phyloP scores from a whole-genome alignment of 805 yeast genomes.

The Saccharomycopsis sp. region DNA sequence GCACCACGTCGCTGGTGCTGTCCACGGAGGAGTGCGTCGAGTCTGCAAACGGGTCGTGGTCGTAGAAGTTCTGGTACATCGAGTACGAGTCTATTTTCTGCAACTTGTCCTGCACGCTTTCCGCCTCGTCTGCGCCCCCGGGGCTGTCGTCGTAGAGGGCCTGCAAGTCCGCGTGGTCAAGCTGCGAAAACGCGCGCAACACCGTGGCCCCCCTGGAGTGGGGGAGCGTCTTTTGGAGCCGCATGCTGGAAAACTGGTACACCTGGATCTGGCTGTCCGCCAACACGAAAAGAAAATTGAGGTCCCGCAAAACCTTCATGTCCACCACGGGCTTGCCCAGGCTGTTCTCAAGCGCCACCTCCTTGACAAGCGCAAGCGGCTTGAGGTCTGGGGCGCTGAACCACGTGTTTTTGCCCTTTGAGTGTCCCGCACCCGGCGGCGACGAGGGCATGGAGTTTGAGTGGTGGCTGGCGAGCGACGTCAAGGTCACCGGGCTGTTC shows the following conservation, averaged over 20 bases:
- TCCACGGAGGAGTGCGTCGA: background rate
- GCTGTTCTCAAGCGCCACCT: background rate
- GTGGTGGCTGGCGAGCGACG: constrained; percentile 8
- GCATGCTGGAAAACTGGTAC: constrained; percentile 9
- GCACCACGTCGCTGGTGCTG: constrained; percentile 5
- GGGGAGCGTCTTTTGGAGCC: constrained; percentile 1
- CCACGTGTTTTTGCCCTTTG: background rate
- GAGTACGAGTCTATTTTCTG: constrained; percentile 16
- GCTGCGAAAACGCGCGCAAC: constrained; percentile 10
- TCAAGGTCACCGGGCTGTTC: constrained; percentile 13
- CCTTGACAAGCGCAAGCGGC: background rate
- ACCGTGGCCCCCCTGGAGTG: constrained; percentile 3
- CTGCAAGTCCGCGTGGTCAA: constrained; percentile 4
- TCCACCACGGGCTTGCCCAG: constrained; percentile 2
- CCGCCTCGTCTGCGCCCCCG: background rate
- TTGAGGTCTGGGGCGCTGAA: background rate
- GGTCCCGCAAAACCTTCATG: constrained; percentile 6
- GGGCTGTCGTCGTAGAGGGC: constrained; percentile 6
- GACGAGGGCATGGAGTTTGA: constrained; percentile 3
- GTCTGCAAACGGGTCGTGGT: constrained; percentile 14
- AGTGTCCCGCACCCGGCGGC: background rate
- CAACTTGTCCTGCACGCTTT: constrained; percentile 9
- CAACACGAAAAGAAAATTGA: constrained; percentile 11
- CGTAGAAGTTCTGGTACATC: constrained; percentile 15
- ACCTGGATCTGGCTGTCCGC: constrained; percentile 3